Percentiles rank a stretch among this genome's conserved stretches.
Evolutionary conservation across 2,329 filamentous ascomycete genomes (phyloP).

Genomic region (Sarocladiaceae sp.): DNA sequence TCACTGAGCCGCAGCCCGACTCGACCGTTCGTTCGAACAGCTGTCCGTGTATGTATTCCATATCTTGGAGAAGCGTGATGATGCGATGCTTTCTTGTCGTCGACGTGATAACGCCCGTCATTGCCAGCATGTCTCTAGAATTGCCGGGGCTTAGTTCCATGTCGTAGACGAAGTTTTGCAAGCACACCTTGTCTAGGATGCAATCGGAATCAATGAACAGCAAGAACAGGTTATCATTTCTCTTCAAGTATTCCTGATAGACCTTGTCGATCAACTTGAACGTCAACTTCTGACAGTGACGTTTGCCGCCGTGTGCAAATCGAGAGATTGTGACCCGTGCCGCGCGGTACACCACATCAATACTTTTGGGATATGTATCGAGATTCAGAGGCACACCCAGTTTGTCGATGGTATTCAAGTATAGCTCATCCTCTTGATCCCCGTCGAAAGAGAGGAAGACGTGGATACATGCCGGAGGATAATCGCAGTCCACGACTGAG

Average conservation of each 20-base stretch:
- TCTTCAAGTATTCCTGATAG: slow-evolving; percentile 77
- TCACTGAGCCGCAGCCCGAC: slow-evolving; percentile 88
- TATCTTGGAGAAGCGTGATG: slow-evolving; percentile 89
- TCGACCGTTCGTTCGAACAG: slow-evolving; percentile 94
- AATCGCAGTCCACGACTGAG: slow-evolving; percentile 90
- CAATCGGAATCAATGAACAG: slow-evolving; percentile 98
- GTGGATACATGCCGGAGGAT: slow-evolving; percentile 85
- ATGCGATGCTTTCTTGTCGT: slow-evolving; percentile 84
- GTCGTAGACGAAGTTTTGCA: slow-evolving; percentile 97
- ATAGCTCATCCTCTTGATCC: slow-evolving; percentile 80
- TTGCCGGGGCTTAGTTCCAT: slow-evolving; percentile 97
- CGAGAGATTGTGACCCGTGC: slow-evolving; percentile 85
- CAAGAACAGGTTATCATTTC: slow-evolving; percentile 88
- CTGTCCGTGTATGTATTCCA: slow-evolving; percentile 97
- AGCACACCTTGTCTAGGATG: slow-evolving; percentile 81
- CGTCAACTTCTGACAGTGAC: slow-evolving; percentile 87
- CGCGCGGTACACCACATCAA: slow-evolving; percentile 78
- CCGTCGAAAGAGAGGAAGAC: slow-evolving; percentile 95
- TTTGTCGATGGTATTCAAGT: slow-evolving; percentile 76
- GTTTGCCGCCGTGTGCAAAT: slow-evolving; percentile 89
- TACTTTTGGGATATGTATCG: slow-evolving; percentile 77
- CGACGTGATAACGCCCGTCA: slow-evolving; percentile 95
- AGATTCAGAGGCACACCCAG: slow-evolving; percentile 75
- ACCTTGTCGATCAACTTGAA: slow-evolving; percentile 92
- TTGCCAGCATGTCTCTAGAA: slow-evolving; percentile 86